Evolutionary conservation across 257 asterid species (phyloP).

Genomic region (Cordia subcordata): DNA sequence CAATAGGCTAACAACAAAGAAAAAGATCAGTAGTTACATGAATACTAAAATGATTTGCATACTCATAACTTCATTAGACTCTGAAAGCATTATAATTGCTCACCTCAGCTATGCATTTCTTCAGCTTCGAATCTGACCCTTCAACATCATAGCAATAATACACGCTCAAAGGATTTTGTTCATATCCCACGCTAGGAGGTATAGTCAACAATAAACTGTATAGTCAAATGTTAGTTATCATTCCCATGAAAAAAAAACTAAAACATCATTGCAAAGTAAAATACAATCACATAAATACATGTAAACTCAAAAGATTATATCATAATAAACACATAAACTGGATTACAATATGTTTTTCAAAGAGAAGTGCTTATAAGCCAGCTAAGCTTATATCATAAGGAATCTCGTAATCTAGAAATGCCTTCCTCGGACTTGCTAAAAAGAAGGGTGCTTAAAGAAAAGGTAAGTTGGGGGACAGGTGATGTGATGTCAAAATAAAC

Average conservation of each 20-base stretch:
- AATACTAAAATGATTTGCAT: too few species aligned
- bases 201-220: conserved; percentile 85
- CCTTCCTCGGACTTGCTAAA: too few species aligned
- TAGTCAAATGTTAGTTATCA: conserved; percentile 20
- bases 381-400: too few species aligned
- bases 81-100: conserved; percentile 6
- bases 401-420: too few species aligned
- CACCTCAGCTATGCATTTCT: conserved; percentile 95
- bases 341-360: too few species aligned
- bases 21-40: too few species aligned
- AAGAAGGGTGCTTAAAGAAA: too few species aligned
- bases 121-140: conserved; percentile 43
- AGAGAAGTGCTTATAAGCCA: too few species aligned
- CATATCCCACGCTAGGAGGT: conserved; percentile 95
- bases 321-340: too few species aligned
- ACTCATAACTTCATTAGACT: not conserved
- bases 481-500: too few species aligned
- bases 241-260: not conserved
- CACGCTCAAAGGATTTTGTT: conserved; percentile 84
- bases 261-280: not conserved
- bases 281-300: not conserved
- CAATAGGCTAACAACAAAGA: too few species aligned
- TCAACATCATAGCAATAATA: conserved; percentile 83
- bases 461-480: too few species aligned
- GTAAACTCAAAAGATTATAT: not conserved